phyloP scores from a whole-genome alignment of 2,329 filamentous ascomycete species.

The Penicillium hesseltinei region DNA sequence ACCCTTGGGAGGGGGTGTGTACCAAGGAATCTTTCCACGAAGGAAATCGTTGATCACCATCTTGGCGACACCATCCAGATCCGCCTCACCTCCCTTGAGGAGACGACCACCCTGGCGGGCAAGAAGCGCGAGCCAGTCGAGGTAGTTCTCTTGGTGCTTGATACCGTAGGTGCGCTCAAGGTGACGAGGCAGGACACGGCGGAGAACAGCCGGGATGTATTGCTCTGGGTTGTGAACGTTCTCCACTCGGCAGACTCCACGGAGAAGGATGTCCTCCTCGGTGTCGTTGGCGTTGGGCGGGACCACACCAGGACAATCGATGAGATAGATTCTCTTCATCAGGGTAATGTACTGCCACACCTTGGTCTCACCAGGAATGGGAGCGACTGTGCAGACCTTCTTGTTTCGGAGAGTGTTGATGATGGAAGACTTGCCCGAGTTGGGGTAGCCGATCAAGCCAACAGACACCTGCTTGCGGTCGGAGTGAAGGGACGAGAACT shows the following conservation, averaged over 20 bases:
- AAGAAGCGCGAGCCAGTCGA: conserved; percentile 81
- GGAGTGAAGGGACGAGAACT: conserved; percentile 86
- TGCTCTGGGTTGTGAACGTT: conserved; percentile 96
- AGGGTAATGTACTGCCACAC: conserved; percentile 97
- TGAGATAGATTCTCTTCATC: conserved; percentile 92
- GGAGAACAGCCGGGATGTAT: conserved; percentile 82
- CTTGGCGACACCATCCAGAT: conserved; percentile 91
- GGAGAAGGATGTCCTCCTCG: conserved; percentile 81
- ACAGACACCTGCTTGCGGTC: conserved; percentile 94
- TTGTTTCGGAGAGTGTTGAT: conserved; percentile 96
- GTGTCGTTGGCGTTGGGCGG: conserved; percentile 82
- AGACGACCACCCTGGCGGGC: conserved; percentile 84
- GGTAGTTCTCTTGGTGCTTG: conserved; percentile 71
- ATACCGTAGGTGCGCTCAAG: conserved; percentile 92
- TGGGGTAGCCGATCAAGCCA: conserved; percentile 85
- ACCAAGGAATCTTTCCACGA: conserved; percentile 95
- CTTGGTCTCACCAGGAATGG: conserved; percentile 95
- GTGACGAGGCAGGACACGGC: conserved; percentile 78
- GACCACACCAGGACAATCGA: conserved; percentile 95
- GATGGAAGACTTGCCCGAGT: conserved; percentile 93
- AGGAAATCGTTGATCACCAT: conserved; percentile 97
- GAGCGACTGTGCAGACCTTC: conserved; percentile 88
- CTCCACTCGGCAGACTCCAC: conserved; percentile 89
- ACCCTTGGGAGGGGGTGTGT: conserved; percentile 70
- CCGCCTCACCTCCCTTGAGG: conserved; percentile 88